Evolutionary conservation across 2,329 filamentous ascomycete genomes (phyloP).

Genomic region (Dryadomyces sulphureus): DNA sequence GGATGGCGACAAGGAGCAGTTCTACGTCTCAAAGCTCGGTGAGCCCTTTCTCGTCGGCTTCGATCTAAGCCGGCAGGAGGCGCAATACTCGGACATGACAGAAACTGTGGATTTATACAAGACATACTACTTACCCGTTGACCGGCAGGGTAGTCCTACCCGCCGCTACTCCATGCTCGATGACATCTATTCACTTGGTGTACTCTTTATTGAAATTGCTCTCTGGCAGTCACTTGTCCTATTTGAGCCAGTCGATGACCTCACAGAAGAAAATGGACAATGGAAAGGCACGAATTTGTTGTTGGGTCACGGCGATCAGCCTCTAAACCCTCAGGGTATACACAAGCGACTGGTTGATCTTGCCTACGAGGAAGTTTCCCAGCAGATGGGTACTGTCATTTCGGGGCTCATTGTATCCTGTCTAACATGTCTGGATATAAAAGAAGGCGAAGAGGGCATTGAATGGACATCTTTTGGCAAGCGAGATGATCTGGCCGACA

Average conservation of each 20-base stretch:
- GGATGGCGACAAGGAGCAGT: neutral
- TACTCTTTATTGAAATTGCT: neutral
- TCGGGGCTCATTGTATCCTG: neutral
- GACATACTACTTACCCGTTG: neutral
- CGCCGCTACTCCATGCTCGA: constrained; percentile 1
- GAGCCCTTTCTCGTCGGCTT: constrained; percentile 1
- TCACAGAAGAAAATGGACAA: neutral
- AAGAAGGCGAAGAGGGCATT: neutral
- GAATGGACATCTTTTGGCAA: neutral
- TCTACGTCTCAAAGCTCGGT: neutral
- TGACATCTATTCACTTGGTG: constrained; percentile 2
- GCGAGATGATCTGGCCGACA: neutral
- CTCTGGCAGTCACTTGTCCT: neutral
- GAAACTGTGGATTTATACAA: neutral
- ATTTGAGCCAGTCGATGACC: neutral
- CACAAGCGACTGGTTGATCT: neutral
- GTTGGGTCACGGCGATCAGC: neutral
- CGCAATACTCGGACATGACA: neutral
- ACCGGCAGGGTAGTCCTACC: neutral
- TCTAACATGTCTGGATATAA: neutral
- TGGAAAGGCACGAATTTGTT: neutral
- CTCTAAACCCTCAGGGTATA: neutral
- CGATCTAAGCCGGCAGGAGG: neutral
- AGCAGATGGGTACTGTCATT: neutral
- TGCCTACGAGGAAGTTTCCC: neutral